Conservation (phyloP, 2,329 filamentous ascomycete genomes). For the Cladophialophora psammophila region DNA sequence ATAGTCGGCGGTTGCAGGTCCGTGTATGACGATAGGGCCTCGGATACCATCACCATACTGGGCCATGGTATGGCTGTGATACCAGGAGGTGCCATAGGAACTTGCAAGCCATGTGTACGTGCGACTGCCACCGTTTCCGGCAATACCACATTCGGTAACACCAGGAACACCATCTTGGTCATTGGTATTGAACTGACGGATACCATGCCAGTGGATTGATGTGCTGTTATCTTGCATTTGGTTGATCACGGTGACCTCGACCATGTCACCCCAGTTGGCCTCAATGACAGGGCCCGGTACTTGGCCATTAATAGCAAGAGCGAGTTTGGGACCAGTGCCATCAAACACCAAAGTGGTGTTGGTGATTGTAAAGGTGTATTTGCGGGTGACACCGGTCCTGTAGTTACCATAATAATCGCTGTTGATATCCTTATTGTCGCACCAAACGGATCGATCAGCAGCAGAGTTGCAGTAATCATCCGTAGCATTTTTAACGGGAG, state of each 20-base stretch:
- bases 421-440: conserved; percentile 28
- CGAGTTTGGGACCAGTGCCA: conserved; percentile 49
- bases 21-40: conserved; percentile 41
- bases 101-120: conserved; percentile 67
- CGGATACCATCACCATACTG: conserved; percentile 41
- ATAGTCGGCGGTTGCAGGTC: conserved; percentile 40
- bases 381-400: conserved; percentile 31
- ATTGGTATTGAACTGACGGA: conserved; percentile 62
- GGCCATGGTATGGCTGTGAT: conserved; percentile 66
- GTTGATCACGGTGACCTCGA: conserved; percentile 64
- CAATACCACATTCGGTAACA: conserved; percentile 60
- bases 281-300: conserved; percentile 73
- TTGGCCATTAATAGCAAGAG: conserved; percentile 73
- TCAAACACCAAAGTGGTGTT: conserved; percentile 37
- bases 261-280: conserved; percentile 67
- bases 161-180: conserved; percentile 65
- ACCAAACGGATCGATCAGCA: conserved; percentile 36
- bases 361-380: conserved; percentile 36
- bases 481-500: conserved; percentile 23
- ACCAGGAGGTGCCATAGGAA: conserved; percentile 63
- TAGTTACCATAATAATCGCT: conserved; percentile 32
- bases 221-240: conserved; percentile 63
- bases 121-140: conserved; percentile 57
- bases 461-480: conserved; percentile 35
- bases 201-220: conserved; percentile 57